These are phyloP conservation scores for Hygrophila difformis DNA, from an alignment of 257 asterid genomes.

Conservation along the genomic window DNA sequence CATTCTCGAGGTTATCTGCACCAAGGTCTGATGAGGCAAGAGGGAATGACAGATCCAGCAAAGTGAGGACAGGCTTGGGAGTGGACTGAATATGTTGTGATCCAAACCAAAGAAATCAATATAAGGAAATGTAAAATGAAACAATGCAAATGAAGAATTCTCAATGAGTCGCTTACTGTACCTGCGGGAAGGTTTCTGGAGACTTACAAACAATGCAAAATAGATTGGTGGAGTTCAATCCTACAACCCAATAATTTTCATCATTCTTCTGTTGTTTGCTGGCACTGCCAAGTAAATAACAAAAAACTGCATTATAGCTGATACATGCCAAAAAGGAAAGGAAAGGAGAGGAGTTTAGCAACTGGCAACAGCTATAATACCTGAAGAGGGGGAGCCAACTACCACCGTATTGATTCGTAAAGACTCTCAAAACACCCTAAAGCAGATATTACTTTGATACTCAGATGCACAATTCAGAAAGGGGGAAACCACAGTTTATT, in stretches of 20 bases:
- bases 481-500: no score
- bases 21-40: conserved; percentile 95
- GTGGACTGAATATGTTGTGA: conserved; percentile 76
- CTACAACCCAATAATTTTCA: conserved; percentile 83
- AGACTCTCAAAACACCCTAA: conserved; percentile 87
- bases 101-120: no score
- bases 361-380: conserved; percentile 28
- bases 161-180: conserved; percentile 20
- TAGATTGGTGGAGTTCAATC: conserved; percentile 67
- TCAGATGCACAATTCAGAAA: conserved; percentile 13
- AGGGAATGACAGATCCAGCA: conserved; percentile 83
- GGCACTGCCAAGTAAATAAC: conserved; percentile 31
- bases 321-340: not conserved
- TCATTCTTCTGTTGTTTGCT: conserved; percentile 64
- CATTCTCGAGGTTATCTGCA: conserved; percentile 89
- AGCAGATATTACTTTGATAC: conserved; percentile 13
- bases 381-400: conserved; percentile 96
- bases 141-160: no score
- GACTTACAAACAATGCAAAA: conserved; percentile 86
- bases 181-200: conserved; percentile 88
- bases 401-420: conserved; percentile 71
- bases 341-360: not conserved
- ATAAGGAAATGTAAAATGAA: no score
- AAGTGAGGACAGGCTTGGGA: conserved; percentile 82
- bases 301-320: not conserved